These are phyloP conservation scores for Trametes cubensis DNA, from an alignment of 768 basidiomycete genomes.

Conservation along the genomic window DNA sequence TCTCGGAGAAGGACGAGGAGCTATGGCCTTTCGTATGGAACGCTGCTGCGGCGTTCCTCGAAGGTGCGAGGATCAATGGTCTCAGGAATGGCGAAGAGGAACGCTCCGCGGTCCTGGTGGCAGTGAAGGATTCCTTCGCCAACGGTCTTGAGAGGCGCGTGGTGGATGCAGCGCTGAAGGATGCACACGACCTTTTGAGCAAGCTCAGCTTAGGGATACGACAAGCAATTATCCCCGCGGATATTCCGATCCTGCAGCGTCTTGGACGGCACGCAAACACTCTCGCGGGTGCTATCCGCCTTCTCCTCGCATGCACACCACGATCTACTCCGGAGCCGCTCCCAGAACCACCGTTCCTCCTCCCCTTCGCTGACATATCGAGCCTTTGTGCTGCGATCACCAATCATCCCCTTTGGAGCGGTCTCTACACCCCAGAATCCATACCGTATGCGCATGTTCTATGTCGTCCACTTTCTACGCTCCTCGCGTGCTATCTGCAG, in stretches of 20 bases:
- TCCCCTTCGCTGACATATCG: conserved; percentile 63
- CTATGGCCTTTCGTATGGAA: conserved; percentile 50
- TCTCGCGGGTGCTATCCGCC: conserved; percentile 54
- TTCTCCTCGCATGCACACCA: conserved; percentile 68
- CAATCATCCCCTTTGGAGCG: conserved; percentile 55
- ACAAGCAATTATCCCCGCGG: conserved; percentile 10
- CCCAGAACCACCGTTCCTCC: conserved; percentile 56
- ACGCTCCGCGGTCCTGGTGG: conserved; percentile 41
- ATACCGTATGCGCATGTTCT: conserved; percentile 38
- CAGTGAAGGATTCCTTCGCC: conserved; percentile 47
- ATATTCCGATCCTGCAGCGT: conserved; percentile 27
- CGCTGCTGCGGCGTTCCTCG: conserved; percentile 68
- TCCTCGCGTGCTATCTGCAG: conserved; percentile 57
- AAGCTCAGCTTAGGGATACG: conserved; percentile 18
- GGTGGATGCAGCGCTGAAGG: conserved; percentile 26
- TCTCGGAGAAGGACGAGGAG: conserved; percentile 36
- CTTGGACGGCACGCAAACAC: conserved; percentile 41
- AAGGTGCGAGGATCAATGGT: conserved; percentile 75
- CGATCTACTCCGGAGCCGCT: conserved; percentile 42
- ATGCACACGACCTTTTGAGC: conserved; percentile 24
- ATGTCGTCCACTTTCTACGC: conserved; percentile 55
- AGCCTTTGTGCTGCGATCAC: conserved; percentile 53
- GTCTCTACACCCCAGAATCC: conserved; percentile 27
- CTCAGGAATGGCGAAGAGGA: conserved; percentile 68
- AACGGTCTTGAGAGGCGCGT: conserved; percentile 32